Percentiles rank a stretch among this genome's conserved stretches.
phyloP scores from a whole-genome alignment of 2,329 filamentous ascomycete genomes.

The Colletotrichum tofieldiae region DNA sequence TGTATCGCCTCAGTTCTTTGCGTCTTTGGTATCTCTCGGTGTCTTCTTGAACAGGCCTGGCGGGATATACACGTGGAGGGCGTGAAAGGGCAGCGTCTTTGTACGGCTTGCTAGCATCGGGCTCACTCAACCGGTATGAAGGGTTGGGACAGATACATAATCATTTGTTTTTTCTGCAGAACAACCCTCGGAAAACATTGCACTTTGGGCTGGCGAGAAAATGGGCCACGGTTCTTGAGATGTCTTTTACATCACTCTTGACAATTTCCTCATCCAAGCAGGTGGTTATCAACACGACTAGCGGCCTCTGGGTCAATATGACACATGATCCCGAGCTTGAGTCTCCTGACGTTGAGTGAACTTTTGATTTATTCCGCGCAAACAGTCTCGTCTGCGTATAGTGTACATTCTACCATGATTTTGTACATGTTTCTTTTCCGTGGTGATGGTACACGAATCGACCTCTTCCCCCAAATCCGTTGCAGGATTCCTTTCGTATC shows the following conservation, averaged over 20 bases:
- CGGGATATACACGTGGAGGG: background rate
- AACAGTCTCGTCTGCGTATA: conserved; percentile 1
- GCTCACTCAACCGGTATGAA: conserved; percentile 23
- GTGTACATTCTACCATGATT: conserved; percentile 28
- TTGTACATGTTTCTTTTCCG: conserved; percentile 28
- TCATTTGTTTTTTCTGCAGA: conserved; percentile 13
- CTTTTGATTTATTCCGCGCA: conserved; percentile 24
- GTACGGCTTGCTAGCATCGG: conserved; percentile 9
- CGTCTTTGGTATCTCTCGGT: background rate
- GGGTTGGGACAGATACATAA: conserved; percentile 28
- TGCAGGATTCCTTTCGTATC: background rate
- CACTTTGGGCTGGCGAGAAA: background rate
- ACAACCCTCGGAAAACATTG: too few relatives aligned
- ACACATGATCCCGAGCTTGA: background rate
- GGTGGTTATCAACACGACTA: background rate
- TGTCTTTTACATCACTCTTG: background rate
- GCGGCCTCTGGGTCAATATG: background rate
- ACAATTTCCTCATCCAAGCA: conserved; percentile 2
- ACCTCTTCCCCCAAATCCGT: conserved; percentile 4
- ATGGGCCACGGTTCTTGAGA: background rate
- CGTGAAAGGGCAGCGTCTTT: background rate
- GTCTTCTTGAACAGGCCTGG: background rate
- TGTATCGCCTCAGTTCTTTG: background rate
- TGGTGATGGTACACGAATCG: conserved; percentile 28
- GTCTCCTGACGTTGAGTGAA: conserved; percentile 13